phyloP scores from a whole-genome alignment of 768 basidiomycete genomes.

The Mycena alexandri region DNA sequence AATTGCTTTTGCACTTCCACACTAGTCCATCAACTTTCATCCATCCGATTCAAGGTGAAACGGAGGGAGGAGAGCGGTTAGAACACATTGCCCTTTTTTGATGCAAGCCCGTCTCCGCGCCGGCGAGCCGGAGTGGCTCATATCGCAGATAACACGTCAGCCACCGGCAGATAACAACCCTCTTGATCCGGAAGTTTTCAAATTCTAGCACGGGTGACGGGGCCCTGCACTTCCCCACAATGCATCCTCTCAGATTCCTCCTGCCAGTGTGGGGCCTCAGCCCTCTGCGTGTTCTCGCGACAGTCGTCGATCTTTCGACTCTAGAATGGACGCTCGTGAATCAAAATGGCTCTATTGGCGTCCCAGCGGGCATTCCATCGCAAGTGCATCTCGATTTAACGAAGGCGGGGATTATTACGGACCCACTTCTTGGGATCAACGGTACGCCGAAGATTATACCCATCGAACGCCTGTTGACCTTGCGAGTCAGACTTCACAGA shows the following conservation, averaged over 20 bases:
- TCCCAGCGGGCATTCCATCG: constrained; percentile 65
- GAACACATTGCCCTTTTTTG: no score
- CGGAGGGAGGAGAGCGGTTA: no score
- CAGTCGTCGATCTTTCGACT: constrained; percentile 57
- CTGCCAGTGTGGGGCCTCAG: neutral
- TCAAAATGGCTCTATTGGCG: constrained; percentile 63
- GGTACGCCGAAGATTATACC: constrained; percentile 49
- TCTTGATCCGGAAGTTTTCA: no score
- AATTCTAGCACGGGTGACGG: no score
- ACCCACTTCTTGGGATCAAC: constrained; percentile 66
- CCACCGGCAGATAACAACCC: no score
- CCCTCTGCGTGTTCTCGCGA: constrained; percentile 28
- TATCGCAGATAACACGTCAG: no score
- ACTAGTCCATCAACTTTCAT: no score
- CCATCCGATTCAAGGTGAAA: no score
- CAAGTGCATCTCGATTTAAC: constrained; percentile 67
- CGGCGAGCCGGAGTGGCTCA: no score
- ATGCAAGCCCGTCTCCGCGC: no score
- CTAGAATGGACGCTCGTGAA: constrained; percentile 68
- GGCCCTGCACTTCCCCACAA: no score
- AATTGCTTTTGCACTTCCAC: no score
- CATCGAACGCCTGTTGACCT: neutral
- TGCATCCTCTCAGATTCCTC: neutral
- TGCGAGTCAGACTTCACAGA: constrained; percentile 60
- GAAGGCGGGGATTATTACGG: constrained; percentile 65